Evolutionary conservation across 176 grass and related monocot genomes (phyloP).

Genomic region (Cymbopogon citratus): DNA sequence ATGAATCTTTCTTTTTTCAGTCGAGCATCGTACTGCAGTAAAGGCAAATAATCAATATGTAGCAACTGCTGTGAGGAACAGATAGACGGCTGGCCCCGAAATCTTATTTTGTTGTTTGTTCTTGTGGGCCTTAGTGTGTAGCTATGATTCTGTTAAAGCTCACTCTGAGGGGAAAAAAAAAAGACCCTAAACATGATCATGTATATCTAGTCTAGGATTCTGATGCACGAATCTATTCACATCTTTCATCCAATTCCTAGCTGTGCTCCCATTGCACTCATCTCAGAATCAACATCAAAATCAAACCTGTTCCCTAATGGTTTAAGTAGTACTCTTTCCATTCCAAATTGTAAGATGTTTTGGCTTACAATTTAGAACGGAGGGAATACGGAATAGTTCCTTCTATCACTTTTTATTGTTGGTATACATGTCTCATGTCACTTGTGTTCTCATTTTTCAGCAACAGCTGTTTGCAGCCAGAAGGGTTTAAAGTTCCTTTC

Average conservation of each 20-base stretch:
- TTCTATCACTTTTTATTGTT: not conserved
- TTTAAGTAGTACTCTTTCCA: not conserved
- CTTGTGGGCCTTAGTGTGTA: not conserved
- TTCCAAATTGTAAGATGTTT: too few relatives aligned
- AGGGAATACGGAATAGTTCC: not conserved
- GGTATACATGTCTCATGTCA: not conserved
- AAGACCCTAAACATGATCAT: not conserved
- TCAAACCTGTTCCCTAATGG: not conserved
- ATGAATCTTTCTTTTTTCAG: too few relatives aligned
- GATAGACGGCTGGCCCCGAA: too few relatives aligned
- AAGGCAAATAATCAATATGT: too few relatives aligned
- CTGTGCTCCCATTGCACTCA: not conserved
- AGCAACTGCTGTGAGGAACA: too few relatives aligned
- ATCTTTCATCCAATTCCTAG: not conserved
- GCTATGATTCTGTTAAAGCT: not conserved
- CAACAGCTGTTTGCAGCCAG: constrained; percentile 45
- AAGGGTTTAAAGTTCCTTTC: constrained; percentile 78
- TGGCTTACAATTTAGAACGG: too few relatives aligned
- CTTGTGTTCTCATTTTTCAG: constrained; percentile 36
- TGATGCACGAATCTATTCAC: too few relatives aligned
- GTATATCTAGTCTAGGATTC: not conserved
- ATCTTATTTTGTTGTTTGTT: not conserved
- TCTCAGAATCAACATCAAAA: not conserved
- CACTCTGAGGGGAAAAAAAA: not conserved
- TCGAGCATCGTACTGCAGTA: too few relatives aligned